Evolutionary conservation across 495 filamentous ascomycete genomes (phyloP).

Genomic region (Bathelium albidoporum): DNA sequence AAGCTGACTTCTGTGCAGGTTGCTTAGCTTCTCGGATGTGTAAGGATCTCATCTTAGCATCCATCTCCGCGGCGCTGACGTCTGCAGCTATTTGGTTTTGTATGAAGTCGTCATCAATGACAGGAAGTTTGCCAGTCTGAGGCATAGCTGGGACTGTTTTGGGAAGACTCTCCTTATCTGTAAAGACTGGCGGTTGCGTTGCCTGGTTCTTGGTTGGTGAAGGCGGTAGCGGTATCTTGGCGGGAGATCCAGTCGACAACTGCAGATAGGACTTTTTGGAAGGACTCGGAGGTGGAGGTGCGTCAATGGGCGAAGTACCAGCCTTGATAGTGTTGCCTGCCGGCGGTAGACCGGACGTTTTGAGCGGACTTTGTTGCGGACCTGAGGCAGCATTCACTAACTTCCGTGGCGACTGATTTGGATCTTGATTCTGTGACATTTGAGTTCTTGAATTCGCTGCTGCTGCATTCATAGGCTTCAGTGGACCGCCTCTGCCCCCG

Average conservation of each 20-base stretch:
- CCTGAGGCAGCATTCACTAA: not conserved
- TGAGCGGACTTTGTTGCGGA: not conserved
- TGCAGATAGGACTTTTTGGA: conserved; percentile 20
- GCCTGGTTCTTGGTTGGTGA: conserved; percentile 34
- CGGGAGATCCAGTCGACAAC: conserved; percentile 41
- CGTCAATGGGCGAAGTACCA: not conserved
- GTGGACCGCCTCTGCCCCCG: conserved; percentile 42
- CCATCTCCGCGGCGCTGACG: conserved; percentile 16
- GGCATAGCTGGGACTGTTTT: conserved; percentile 13
- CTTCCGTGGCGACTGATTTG: not conserved
- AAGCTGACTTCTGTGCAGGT: not conserved
- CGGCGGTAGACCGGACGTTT: not conserved
- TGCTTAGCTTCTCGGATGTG: not conserved
- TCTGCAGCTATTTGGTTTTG: conserved; percentile 29
- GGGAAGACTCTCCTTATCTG: conserved; percentile 7
- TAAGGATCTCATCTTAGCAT: conserved; percentile 2
- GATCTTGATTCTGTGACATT: not conserved
- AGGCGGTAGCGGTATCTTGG: conserved; percentile 52
- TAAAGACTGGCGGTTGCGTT: conserved; percentile 12
- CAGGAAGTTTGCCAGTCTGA: conserved; percentile 18
- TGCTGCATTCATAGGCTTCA: conserved; percentile 62
- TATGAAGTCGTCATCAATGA: conserved; percentile 29
- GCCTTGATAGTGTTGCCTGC: not conserved
- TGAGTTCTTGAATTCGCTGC: conserved; percentile 49
- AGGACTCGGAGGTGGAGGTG: conserved; percentile 29